Evolutionary conservation across 495 filamentous ascomycete species (phyloP), one percentile per base, ranked within the genome.

Genomic region (Aeminium ludgeri): DNA sequence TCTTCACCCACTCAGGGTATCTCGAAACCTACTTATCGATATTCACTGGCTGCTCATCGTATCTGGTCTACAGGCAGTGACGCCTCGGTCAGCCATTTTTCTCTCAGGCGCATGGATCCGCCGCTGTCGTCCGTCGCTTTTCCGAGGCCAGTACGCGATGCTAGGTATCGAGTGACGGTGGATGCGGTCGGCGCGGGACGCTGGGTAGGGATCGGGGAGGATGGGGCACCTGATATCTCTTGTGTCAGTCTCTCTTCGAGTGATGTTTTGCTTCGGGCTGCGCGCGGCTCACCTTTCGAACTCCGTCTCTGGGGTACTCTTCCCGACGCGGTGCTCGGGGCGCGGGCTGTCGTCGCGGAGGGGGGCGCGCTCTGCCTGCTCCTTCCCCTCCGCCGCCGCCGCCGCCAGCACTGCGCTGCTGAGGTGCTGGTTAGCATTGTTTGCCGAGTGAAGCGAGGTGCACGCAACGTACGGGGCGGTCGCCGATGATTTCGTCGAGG

Each of bases 11-110:
- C 23, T 25, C 23, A 25, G 8, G 8, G 23, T 25, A 8, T 3
- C 8, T 25, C 23, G 8, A 25, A 25, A 64, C 40, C 30, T 61
- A 78, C 73, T 63, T 58, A 54, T 73, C 67, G 19, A 73, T 50
- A 45, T 68, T 65, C 45, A 61, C 52, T 20, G 59, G 60, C 18
- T 72, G 60, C 18, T 72, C 66, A 44, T 70, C 66, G 55, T 63
- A 33, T 18, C 37, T 44, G 19, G 30, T 41, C 41, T 42, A 38
- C 30, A 36, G 44, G 36, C 40, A 41, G 33, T 17, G 27, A 44
- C 17, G 39, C 38, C 38, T 33, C 46, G 38, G 53, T 56, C 36
- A 56, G 53, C 51, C 38, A 41, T 16, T 45, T 36, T 40, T 38
- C 40, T 30, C 20, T 13, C 37, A 35, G 38, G 7, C 20, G 20